Percentiles rank a stretch among this genome's conserved stretches.
Evolutionary conservation across 805 yeast genomes (phyloP).

Genomic region (Hanseniaspora valbyensis): DNA sequence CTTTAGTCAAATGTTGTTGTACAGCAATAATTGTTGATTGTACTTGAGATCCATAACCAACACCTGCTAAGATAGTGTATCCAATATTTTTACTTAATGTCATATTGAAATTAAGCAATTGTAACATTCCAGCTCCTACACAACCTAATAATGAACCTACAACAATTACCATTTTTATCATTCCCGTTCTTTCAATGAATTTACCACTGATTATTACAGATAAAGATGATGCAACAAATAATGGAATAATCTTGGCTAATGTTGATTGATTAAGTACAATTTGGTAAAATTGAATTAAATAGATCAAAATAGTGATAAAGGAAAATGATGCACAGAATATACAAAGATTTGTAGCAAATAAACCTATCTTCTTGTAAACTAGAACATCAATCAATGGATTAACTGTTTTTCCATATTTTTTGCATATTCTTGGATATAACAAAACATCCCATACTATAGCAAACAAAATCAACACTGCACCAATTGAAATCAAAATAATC

Average conservation of each 20-base stretch:
- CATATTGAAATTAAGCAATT: conserved; percentile 27
- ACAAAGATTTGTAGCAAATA: neutral
- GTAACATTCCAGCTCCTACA: conserved; percentile 30
- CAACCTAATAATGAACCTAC: conserved; percentile 26
- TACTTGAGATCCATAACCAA: conserved; percentile 29
- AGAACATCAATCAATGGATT: neutral
- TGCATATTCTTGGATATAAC: conserved; percentile 17
- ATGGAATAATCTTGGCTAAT: conserved; percentile 19
- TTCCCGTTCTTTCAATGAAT: conserved; percentile 27
- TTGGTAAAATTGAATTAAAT: conserved; percentile 6
- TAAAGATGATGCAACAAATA: conserved; percentile 17
- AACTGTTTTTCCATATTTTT: neutral
- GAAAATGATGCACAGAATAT: neutral
- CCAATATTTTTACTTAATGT: conserved; percentile 28
- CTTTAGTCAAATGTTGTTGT: neutral
- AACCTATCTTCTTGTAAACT: neutral
- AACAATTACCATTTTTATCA: conserved; percentile 30
- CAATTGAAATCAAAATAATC: conserved; percentile 35
- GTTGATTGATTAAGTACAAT: conserved; percentile 9
- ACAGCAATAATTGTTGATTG: conserved; percentile 25
- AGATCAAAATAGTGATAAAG: neutral
- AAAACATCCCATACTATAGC: conserved; percentile 39
- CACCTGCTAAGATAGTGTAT: conserved; percentile 30
- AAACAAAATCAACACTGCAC: conserved; percentile 31
- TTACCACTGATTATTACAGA: conserved; percentile 22